phyloP scores from a whole-genome alignment of 1,284 basidiomycete genomes.

The Singerocomus rubriflavus region DNA sequence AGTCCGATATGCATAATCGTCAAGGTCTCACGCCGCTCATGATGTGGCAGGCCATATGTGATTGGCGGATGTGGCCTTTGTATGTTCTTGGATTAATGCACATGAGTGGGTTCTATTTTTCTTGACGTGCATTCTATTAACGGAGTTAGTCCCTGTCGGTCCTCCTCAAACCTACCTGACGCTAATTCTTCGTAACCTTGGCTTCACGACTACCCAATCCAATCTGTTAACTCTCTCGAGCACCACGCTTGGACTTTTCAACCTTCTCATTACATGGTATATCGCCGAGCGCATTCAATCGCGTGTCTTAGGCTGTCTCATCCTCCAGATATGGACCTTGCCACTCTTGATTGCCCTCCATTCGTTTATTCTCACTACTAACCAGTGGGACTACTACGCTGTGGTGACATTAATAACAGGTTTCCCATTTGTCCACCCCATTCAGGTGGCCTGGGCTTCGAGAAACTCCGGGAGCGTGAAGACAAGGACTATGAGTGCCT shows the following conservation, averaged over 20 bases:
- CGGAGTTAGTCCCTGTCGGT: slow-evolving; percentile 40
- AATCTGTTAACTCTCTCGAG: slow-evolving; percentile 53
- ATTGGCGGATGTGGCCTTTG: slow-evolving; percentile 57
- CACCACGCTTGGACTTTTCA: slow-evolving; percentile 40
- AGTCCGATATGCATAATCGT: slow-evolving; percentile 65
- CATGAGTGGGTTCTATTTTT: slow-evolving; percentile 34
- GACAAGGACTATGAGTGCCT: slow-evolving; percentile 55
- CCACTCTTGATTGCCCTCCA: slow-evolving; percentile 58
- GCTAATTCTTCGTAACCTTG: slow-evolving; percentile 49
- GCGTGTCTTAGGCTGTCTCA: slow-evolving; percentile 49
- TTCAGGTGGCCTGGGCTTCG: slow-evolving; percentile 60
- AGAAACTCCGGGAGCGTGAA: slow-evolving; percentile 58
- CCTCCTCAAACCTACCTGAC: slow-evolving; percentile 52
- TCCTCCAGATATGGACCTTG: slow-evolving; percentile 61
- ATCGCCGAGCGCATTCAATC: slow-evolving; percentile 55
- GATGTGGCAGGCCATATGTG: slow-evolving; percentile 45
- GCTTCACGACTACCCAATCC: slow-evolving; percentile 50
- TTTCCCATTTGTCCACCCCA: slow-evolving; percentile 44
- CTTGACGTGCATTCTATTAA: background rate
- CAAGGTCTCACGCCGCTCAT: slow-evolving; percentile 47
- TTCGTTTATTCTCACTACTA: slow-evolving; percentile 49
- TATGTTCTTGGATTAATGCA: slow-evolving; percentile 47
- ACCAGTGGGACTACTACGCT: slow-evolving; percentile 58
- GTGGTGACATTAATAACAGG: slow-evolving; percentile 56
- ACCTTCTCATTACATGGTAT: slow-evolving; percentile 47